These are phyloP conservation scores for Corylus heterophylla DNA, from an alignment of 306 rosid genomes.

Conservation along the genomic window DNA sequence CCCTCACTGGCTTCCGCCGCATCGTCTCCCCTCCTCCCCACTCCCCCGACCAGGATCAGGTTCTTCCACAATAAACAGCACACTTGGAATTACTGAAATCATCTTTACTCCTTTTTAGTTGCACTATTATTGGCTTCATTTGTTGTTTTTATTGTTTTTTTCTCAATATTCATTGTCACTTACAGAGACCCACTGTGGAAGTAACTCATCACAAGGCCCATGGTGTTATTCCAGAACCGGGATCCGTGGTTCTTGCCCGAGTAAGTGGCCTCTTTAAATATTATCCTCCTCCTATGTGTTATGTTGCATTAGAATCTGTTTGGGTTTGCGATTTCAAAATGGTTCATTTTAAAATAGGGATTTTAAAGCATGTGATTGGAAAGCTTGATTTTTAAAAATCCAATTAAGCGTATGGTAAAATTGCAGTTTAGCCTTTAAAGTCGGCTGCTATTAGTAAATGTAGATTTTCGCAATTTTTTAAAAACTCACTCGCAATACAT, in stretches of 20 bases:
- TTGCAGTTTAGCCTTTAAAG: no score
- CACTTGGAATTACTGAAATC: not conserved
- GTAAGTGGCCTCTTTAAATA: conserved; percentile 37
- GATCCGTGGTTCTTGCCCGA: conserved; percentile 72
- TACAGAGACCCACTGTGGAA: conserved; percentile 75
- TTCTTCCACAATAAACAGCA: not conserved
- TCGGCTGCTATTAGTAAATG: no score
- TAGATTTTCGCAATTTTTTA: no score
- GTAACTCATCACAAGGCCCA: conserved; percentile 88
- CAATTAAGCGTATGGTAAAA: no score
- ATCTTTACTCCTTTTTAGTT: not conserved
- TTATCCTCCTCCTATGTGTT: not conserved
- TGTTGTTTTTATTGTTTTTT: not conserved
- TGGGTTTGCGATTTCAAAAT: no score
- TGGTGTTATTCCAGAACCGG: conserved; percentile 84
- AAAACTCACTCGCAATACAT: no score
- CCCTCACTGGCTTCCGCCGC: conserved; percentile 77
- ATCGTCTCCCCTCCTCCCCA: conserved; percentile 51
- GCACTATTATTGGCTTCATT: not conserved
- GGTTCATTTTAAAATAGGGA: no score
- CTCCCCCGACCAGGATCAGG: conserved; percentile 74
- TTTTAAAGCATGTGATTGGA: no score
- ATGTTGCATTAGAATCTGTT: not conserved
- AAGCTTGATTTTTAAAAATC: no score
- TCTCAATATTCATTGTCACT: not conserved